phyloP scores from a whole-genome alignment of 164 flowering plant species.

The Echeveria elegans region DNA sequence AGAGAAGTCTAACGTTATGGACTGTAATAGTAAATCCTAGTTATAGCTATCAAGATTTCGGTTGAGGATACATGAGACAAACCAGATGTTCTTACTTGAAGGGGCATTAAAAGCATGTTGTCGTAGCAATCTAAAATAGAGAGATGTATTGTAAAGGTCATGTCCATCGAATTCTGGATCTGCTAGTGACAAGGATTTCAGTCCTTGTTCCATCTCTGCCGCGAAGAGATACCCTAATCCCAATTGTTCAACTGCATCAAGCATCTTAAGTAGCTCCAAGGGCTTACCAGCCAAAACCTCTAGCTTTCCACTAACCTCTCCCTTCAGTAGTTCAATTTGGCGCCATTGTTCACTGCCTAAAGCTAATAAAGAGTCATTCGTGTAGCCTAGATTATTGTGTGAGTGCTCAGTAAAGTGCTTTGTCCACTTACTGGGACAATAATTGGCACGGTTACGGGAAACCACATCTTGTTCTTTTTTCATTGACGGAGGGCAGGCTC shows the following conservation, averaged over 20 bases:
- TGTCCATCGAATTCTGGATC: neutral
- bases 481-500: neutral
- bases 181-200: neutral
- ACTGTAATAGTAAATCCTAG: neutral
- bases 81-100: neutral
- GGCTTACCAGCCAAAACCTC: neutral
- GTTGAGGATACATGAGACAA: too few relatives aligned
- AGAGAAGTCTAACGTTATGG: too few relatives aligned
- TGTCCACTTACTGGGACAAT: neutral
- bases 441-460: neutral
- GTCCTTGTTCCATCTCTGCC: neutral
- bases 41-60: neutral
- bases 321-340: neutral
- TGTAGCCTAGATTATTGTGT: too few relatives aligned
- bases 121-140: neutral
- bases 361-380: neutral
- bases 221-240: neutral
- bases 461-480: neutral
- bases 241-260: neutral
- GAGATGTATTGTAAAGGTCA: neutral
- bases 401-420: neutral
- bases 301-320: neutral
- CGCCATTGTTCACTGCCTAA: neutral
- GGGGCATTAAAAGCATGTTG: neutral
- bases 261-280: neutral